Conservation (phyloP, 2,329 filamentous ascomycete genomes). For the Apiospora aurea region DNA sequence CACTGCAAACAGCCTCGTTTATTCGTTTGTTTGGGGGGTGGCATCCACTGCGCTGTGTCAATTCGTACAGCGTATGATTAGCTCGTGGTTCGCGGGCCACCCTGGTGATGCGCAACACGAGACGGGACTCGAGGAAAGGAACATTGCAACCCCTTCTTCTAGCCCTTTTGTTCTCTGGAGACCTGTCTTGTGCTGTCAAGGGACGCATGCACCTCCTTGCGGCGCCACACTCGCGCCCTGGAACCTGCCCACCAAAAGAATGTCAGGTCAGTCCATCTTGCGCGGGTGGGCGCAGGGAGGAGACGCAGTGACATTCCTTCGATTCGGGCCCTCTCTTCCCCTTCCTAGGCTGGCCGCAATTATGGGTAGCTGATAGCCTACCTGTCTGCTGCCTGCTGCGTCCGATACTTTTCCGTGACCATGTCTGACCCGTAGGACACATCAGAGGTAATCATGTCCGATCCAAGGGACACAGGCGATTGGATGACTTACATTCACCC, state of each 20-base stretch:
- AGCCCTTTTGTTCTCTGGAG: neutral
- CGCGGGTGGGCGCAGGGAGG: neutral
- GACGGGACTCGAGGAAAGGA: neutral
- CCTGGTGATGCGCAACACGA: conserved; percentile 3
- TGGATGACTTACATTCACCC: neutral
- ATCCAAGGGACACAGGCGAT: neutral
- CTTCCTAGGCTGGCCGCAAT: neutral
- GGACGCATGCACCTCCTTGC: neutral
- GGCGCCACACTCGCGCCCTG: conserved; percentile 4
- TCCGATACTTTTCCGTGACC: neutral
- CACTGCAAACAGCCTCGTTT: neutral
- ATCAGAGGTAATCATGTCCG: neutral
- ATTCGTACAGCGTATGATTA: neutral
- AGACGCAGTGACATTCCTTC: neutral
- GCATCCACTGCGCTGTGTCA: conserved; percentile 5
- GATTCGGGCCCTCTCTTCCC: neutral
- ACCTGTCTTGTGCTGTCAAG: conserved; percentile 1
- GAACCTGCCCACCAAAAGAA: neutral
- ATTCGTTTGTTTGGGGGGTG: too few species aligned
- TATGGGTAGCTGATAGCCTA: neutral
- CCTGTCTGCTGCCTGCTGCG: neutral
- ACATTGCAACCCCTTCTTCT: neutral
- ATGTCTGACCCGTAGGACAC: conserved; percentile 14
- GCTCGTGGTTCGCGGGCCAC: neutral
- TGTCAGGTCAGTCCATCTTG: neutral